Conservation (phyloP, 495 filamentous ascomycete genomes). For the Acidomyces sp. region DNA sequence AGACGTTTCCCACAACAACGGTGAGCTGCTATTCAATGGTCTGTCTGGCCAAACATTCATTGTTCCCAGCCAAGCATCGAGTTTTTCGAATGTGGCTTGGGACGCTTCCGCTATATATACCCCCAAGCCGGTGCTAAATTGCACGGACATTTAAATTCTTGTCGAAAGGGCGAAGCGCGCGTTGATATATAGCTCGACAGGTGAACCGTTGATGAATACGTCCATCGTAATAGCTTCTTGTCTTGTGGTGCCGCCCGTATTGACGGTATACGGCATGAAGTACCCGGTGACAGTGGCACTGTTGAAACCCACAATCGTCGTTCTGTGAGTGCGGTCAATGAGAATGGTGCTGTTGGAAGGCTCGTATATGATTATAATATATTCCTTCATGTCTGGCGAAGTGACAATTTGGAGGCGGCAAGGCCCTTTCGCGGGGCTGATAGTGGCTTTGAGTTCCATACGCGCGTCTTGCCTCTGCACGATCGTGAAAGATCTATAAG, state of each 20-base stretch:
- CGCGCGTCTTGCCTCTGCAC: constrained; percentile 10
- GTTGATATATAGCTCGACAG: constrained; percentile 29
- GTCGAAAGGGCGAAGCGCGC: constrained; percentile 29
- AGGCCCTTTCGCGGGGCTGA: constrained; percentile 20
- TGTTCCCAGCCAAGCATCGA: constrained; percentile 20
- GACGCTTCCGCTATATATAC: constrained; percentile 22
- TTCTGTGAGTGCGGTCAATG: constrained; percentile 25
- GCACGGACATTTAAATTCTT: constrained; percentile 26
- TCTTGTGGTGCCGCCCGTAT: constrained; percentile 1
- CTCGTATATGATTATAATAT: constrained; percentile 28
- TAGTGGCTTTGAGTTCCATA: constrained; percentile 24
- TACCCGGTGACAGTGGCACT: constrained; percentile 26
- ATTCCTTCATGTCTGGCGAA: constrained; percentile 26
- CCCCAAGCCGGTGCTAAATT: constrained; percentile 25
- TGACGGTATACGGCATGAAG: constrained; percentile 27
- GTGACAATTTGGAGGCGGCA: constrained; percentile 24
- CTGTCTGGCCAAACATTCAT: constrained; percentile 25
- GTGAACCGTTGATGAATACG: constrained; percentile 28
- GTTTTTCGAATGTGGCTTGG: constrained; percentile 18
- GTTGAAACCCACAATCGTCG: constrained; percentile 21
- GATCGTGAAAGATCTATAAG: constrained; percentile 13
- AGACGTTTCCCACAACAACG: constrained; percentile 27
- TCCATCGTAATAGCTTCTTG: constrained; percentile 25
- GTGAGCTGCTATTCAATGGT: constrained; percentile 25
- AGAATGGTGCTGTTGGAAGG: constrained; percentile 26